Base-by-base conservation (phyloP, 1,284 basidiomycete species). In the Lentinus polychrous region DNA sequence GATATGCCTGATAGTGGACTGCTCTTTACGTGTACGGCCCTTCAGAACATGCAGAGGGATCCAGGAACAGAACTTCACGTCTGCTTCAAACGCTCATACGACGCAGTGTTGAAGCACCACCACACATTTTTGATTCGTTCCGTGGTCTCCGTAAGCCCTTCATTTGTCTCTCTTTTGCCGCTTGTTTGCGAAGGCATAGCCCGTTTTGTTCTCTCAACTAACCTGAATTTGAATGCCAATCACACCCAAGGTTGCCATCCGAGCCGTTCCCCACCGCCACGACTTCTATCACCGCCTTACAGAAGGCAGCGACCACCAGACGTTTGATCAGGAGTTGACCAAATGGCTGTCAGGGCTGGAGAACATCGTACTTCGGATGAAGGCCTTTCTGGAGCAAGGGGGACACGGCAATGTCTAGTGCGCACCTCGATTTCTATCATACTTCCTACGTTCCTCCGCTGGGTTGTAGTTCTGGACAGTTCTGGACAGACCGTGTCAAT, bases 41-140 rank as follows among this genome's bases (percentile, higher is more conserved):
- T 98, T 45, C 78, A 87, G 60, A 74, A 85, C 58, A 87, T 87
- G 67, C 81, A 88, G 52, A 65, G 70, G 12, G 84, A 95, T 67
- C 72, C 73, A 38, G 64, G 64, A 15, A 76, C 85, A 43, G 91
- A 95, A 60, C 74, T 98, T 45, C 76, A 84, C 56, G 76, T 74
- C 46, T 91, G 89, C 64, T 98, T 99, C 73, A 86, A 81, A 57
- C 81, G 84, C 52, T 82, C 91, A 1, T 99, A 96, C 71, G 90
- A 94, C 56, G 73, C 74, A 39, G 86, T 88, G 31, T 76, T 99
- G 51, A 81, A 78, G 60, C 85, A 87, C 63, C 83, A 91, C 66
- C 93, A 95, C 69, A 78, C 81, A 1, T 92, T 94, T 64, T 60
- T 95, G 61, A 76, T 96, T 55, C 83, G 89, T 41, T 84, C 87